A percentile compares a stretch with the other conserved stretches of the same genome.
Conservation (phyloP, 2,329 filamentous ascomycete species). For the Penicillium sp. region DNA sequence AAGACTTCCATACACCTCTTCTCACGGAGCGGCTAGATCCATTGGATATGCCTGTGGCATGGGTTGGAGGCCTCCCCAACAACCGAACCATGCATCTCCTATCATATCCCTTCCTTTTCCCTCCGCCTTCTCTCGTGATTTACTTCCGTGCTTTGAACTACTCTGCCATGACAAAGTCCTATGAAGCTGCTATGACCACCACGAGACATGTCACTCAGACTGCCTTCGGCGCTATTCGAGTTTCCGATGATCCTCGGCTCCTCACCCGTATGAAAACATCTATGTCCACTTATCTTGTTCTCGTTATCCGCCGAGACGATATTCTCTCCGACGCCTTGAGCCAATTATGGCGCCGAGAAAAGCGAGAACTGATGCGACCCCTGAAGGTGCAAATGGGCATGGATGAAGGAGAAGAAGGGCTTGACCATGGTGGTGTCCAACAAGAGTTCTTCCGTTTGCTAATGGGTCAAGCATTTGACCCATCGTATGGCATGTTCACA, state of each 20-base stretch:
- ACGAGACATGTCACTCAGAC: conserved; percentile 47
- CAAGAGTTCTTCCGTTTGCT: conserved; percentile 92
- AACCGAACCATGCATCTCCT: conserved; percentile 70
- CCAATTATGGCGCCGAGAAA: conserved; percentile 84
- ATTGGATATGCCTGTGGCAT: conserved; percentile 70
- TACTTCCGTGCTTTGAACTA: conserved; percentile 91
- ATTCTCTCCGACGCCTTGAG: conserved; percentile 74
- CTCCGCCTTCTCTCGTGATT: conserved; percentile 65
- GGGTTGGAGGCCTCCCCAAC: conserved; percentile 60
- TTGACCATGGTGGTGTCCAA: conserved; percentile 92
- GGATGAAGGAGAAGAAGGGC: conserved; percentile 77
- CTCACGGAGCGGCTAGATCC: conserved; percentile 73
- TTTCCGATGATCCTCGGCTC: conserved; percentile 60
- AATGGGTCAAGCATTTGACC: conserved; percentile 74
- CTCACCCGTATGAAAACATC: conserved; percentile 63
- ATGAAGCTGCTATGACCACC: conserved; percentile 61
- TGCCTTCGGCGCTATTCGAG: conserved; percentile 40
- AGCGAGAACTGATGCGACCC: conserved; percentile 76
- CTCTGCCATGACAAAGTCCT: conserved; percentile 76
- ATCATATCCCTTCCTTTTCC: conserved; percentile 78
- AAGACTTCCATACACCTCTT: conserved; percentile 72
- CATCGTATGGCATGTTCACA: conserved; percentile 73
- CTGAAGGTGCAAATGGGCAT: conserved; percentile 85
- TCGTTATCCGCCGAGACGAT: conserved; percentile 65
- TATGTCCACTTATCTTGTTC: conserved; percentile 67